Base-by-base conservation (phyloP, 2,329 filamentous ascomycete genomes). In the Chaetomium sp. region DNA sequence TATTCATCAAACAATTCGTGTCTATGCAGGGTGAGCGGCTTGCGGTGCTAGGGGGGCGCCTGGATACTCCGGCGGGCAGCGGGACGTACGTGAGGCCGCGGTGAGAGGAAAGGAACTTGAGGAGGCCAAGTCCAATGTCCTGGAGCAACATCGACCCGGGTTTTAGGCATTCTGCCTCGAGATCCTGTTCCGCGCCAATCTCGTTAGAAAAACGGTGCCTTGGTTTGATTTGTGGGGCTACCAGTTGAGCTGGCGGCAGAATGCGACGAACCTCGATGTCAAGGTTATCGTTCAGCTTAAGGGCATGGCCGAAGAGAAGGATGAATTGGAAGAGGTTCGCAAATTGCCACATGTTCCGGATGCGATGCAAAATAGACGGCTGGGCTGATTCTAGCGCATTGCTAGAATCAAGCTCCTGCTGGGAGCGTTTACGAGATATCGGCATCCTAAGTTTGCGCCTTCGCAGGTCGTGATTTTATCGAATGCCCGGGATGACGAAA, bases 301-400 rank as follows among this genome's bases (percentile, higher is more conserved):
- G 85, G 44, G 85, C 85, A 66, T 87, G 85, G 59, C 92, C 91
- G 71, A 99, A 99, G 42, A 92, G 82, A 69, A 86, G 88, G 59
- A 97, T 89, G 80, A 91, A 99, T 73, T 99, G 92, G 74, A 87
- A 91, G 6, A 97, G 76, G 67, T 91, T 92, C 59, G 92, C 89
- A 72, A 97, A 96, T 71, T 96, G 88, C 91, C 92, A 97, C 79
- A 89, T 91, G 69, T 89, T 94, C 60, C 92, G 84, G 63, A 97
- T 80, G 62, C 79, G 84, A 56, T 83, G 75, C 34, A 95, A 76
- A 53, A 84, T 64, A 4, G 73, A 69, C 1, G 65, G 62, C 56
- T 71, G 68, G 27, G 67, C 64, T 6, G 65, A 56, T 6, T 55
- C 52, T 38, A 63, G 58, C 3, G 57, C 61, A 62, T 69, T 45